Percentiles rank a stretch among this genome's conserved stretches.
These are phyloP conservation scores for Prosopis cineraria DNA, from an alignment of 306 rosid species.

Conservation along the genomic window DNA sequence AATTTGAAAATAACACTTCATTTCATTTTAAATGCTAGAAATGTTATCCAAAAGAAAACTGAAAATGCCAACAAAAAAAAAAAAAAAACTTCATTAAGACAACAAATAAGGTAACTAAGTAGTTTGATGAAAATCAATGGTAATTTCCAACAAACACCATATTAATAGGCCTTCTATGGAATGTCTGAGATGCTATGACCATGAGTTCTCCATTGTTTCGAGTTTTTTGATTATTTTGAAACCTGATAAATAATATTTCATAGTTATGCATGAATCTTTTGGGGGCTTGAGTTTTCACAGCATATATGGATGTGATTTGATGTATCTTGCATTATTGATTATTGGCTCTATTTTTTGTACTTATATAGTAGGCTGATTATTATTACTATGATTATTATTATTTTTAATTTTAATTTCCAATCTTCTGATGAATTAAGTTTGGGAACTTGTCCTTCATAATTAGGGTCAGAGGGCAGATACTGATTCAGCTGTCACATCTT, in stretches of 20 bases:
- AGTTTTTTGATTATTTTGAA: background rate
- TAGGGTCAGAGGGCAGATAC: conserved; percentile 88
- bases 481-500: conserved; percentile 89
- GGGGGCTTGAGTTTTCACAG: background rate
- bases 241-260: background rate
- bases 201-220: background rate
- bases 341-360: conserved; percentile 13
- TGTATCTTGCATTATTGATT: conserved; percentile 17
- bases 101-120: background rate
- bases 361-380: background rate
- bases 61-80: no score
- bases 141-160: background rate
- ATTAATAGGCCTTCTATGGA: background rate
- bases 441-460: conserved; percentile 33
- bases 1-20: background rate
- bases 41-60: background rate
- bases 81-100: background rate
- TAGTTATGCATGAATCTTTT: background rate
- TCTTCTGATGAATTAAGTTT: conserved; percentile 10
- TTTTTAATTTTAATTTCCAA: background rate
- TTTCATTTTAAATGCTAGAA: background rate
- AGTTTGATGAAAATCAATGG: background rate
- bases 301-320: conserved; percentile 2
- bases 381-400: background rate
- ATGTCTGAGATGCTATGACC: background rate